Evolutionary conservation across 2,329 filamentous ascomycete genomes (phyloP).

Genomic region (Fusarium subglutinans): DNA sequence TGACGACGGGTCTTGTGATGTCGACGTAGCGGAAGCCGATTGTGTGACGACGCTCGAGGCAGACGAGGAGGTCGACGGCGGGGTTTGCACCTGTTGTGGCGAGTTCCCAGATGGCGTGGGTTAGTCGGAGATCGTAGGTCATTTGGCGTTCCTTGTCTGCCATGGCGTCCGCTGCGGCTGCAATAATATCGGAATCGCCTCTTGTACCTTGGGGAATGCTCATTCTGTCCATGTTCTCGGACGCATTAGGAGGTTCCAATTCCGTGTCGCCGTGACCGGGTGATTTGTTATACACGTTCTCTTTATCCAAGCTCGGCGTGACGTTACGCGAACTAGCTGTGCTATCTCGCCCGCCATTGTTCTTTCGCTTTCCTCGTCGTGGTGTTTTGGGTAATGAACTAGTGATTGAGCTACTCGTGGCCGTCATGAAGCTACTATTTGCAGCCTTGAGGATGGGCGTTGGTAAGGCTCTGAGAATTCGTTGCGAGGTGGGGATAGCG

Average conservation of each 20-base stretch:
- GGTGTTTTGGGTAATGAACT: conserved; percentile 77
- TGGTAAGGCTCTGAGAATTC: conserved; percentile 87
- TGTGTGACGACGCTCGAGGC: conserved; percentile 86
- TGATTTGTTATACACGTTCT: conserved; percentile 53
- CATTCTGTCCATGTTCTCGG: conserved; percentile 61
- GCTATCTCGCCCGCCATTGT: conserved; percentile 53
- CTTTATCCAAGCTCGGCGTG: conserved; percentile 58
- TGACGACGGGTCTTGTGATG: conserved; percentile 88
- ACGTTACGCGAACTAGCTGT: conserved; percentile 48
- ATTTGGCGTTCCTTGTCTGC: conserved; percentile 77
- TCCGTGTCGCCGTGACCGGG: conserved; percentile 34
- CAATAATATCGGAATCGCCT: conserved; percentile 48
- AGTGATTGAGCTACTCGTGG: conserved; percentile 86
- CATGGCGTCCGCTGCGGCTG: conserved; percentile 67
- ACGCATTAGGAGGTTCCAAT: conserved; percentile 44
- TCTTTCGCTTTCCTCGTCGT: conserved; percentile 68
- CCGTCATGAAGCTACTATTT: conserved; percentile 94
- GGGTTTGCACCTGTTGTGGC: conserved; percentile 93
- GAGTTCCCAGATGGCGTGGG: conserved; percentile 92
- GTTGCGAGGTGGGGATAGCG: conserved; percentile 89
- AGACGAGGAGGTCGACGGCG: conserved; percentile 90
- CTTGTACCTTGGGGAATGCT: conserved; percentile 45
- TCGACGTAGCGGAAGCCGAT: conserved; percentile 98
- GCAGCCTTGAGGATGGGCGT: conserved; percentile 92
- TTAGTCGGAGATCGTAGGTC: conserved; percentile 85